Base-by-base conservation (phyloP, 2,329 filamentous ascomycete genomes). In the Pseudogymnoascus sp. region DNA sequence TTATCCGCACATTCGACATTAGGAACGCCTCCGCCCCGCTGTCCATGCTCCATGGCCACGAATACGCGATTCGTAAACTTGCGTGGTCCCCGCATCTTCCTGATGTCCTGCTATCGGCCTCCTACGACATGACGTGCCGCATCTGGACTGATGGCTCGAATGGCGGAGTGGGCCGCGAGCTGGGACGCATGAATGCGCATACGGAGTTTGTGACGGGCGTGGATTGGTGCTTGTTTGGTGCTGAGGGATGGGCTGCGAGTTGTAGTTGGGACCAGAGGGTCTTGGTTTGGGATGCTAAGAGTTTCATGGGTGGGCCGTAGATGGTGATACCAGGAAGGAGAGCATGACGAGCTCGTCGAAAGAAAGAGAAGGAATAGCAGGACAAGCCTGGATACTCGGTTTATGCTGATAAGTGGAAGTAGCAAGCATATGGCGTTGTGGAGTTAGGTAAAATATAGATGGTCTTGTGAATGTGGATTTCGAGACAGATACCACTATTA, bases 111-210 rank as follows among this genome's bases (percentile, higher is more conserved):
- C 81, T 96, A 41, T 94, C 87, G 68, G 93, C 90, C 1, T 94
- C 92, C 71, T 99, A 99, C 74, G 94, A 99, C 75, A 99, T 99
- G 94, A 96, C 90, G 5, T 95, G 94, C 67, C 84, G 94, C 33
- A 80, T 97, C 58, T 99, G 94, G 94, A 91, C 86, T 9, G 94
- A 97, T 71, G 89, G 85, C 66, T 74, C 63, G 31, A 75, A 77
- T 4, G 76, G 79, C 64, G 78, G 78, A 15, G 69, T 72, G 3
- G 62, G 63, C 6, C 57, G 74, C 5, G 61, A 71, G 59, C 41
- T 85, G 40, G 90, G 89, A 1, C 78, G 81, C 24, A 97, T 99
- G 92, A 92, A 90, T 62, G 78, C 85, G 15, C 94, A 99, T 74
- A 97, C 93, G 0, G 94, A 99, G 76, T 99, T 99, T 70, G 92